Evolutionary conservation across 129 eudicot genomes (phyloP), one percentile per base, ranked within the genome.

Genomic region (Saposhnikovia divaricata): DNA sequence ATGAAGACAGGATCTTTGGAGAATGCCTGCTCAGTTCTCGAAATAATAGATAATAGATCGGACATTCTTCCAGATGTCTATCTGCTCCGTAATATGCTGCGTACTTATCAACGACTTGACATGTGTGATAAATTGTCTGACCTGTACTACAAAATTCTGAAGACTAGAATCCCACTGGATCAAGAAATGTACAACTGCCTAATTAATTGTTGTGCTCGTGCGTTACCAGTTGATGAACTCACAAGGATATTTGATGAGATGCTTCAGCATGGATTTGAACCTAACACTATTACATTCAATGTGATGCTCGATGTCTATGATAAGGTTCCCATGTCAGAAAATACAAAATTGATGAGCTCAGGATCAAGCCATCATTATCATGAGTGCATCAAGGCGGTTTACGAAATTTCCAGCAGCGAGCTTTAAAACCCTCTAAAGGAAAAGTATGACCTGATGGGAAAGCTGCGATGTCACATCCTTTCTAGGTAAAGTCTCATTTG

Each of bases 171-270:
- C 38, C 59, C 83, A 34, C 91, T 97, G 98, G 97, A 95, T 83
- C 94, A 95, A 86, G 97, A 95, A 81, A 87, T 87, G 98, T 95
- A 95, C 74, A 95, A 92, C 75, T 92, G 97, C 55, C 88, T 90
- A 79, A 92, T 95, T 82, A 95, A 95, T 77, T 95, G 97, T 72
- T 95, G 98, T 85, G 97, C 98, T 40, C 96, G 85, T 79, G 97
- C 96, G 31, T 80, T 95, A 68, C 98, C 97, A 9, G 82, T 92
- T 55, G 97, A 95, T 80, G 98, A 95, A 84, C 97, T 95, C 61
- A 87, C 97, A 37, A 85, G 92, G 87, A 84, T 95, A 57, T 95
- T 95, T 59, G 90, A 90, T 48, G 97, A 95, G 83, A 95, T 95
- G 98, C 86, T 92, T 80, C 81, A 79, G 74, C 78, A 74, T 55